phyloP scores from a whole-genome alignment of 1,284 basidiomycete species.

The Ceratobasidium sp. region DNA sequence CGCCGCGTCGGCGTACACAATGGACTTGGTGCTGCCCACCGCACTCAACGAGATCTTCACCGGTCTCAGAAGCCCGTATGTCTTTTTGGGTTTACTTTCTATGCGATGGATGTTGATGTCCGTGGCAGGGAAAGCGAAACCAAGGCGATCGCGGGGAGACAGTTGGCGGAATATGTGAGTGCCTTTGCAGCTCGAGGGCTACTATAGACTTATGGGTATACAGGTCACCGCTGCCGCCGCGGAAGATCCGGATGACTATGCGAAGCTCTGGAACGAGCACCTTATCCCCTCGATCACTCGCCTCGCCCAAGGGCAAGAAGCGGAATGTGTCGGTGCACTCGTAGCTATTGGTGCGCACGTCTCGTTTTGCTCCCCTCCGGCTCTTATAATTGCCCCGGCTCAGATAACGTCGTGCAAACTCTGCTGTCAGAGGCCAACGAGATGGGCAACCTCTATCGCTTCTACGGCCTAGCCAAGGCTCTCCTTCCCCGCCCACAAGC shows the following conservation, averaged over 20 bases:
- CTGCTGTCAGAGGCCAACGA: conserved; percentile 27
- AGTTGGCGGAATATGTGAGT: conserved; percentile 34
- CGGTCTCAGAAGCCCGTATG: conserved; percentile 23
- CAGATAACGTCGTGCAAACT: conserved; percentile 24
- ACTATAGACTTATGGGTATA: not conserved
- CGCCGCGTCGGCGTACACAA: not conserved
- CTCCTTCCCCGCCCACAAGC: conserved; percentile 30
- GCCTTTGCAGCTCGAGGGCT: not conserved
- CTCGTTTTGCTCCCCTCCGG: not conserved
- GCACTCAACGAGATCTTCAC: conserved; percentile 37
- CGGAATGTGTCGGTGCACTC: conserved; percentile 32
- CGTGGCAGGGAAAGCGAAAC: conserved; percentile 35
- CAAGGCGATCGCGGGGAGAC: conserved; percentile 20
- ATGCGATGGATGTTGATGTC: conserved; percentile 20
- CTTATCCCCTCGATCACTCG: conserved; percentile 37
- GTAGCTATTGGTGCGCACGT: conserved; percentile 20
- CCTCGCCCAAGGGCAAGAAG: conserved; percentile 22
- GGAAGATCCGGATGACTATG: conserved; percentile 29
- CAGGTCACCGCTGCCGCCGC: conserved; percentile 24
- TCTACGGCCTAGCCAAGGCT: conserved; percentile 16
- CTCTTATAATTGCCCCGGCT: not conserved
- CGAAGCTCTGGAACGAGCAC: conserved; percentile 29
- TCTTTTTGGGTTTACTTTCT: not conserved
- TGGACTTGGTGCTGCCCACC: conserved; percentile 28
- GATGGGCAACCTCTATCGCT: conserved; percentile 35